Evolutionary conservation across 2,329 filamentous ascomycete species (phyloP).

Genomic region (Colletotrichum nymphaeae): DNA sequence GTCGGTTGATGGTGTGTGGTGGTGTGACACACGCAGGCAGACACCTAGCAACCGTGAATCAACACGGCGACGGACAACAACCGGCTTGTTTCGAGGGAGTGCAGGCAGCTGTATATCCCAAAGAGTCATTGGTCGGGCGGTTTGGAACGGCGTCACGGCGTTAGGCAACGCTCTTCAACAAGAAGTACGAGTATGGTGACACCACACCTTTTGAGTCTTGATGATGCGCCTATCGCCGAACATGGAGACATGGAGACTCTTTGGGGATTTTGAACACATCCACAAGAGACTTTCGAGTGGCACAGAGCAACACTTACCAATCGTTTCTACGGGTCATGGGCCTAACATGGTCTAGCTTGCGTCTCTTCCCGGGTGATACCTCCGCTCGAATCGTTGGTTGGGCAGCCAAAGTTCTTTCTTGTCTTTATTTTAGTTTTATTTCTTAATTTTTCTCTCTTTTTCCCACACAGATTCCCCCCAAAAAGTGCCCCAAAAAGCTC

Average conservation of each 20-base stretch:
- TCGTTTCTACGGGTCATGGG: background rate
- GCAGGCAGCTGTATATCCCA: background rate
- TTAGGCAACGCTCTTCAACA: background rate
- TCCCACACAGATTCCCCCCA: background rate
- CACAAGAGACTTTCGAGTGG: background rate
- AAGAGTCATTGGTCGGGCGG: background rate
- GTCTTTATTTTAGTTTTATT: background rate
- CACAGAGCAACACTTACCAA: background rate
- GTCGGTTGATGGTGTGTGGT: background rate
- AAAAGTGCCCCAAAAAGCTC: background rate
- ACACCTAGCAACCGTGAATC: slow-evolving; percentile 6
- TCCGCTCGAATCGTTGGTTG: background rate
- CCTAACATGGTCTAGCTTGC: slow-evolving; percentile 6
- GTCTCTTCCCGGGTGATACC: background rate
- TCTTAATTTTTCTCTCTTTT: background rate
- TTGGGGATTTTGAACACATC: background rate
- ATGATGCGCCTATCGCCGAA: background rate
- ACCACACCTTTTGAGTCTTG: background rate
- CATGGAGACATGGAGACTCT: background rate
- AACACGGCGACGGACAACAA: background rate
- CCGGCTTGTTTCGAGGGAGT: background rate
- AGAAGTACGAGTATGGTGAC: background rate
- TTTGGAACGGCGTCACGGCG: background rate
- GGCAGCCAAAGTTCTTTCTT: background rate
- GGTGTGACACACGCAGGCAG: background rate